Evolutionary conservation across 1,139 yeast species (phyloP), one percentile per base, ranked within the genome.

Genomic region (Protomyces gravidus): DNA sequence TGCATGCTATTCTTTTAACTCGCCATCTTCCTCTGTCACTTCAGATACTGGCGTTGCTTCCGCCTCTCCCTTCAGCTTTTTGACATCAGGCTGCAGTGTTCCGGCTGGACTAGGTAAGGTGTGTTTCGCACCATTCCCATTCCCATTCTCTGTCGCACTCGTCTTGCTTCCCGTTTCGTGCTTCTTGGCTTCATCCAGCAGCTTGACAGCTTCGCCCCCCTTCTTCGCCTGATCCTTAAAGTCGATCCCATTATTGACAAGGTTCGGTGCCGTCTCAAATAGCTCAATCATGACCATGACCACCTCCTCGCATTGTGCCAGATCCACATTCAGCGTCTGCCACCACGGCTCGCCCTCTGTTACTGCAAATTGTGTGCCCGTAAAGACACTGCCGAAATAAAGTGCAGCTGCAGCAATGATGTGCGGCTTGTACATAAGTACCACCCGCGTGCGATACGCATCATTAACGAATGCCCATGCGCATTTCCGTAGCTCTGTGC

Each of bases 401-500:
- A 75, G 64, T 2, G 76, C 74, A 0, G 75, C 75, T 0, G 71
- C 74, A 0, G 76, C 76, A 9, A 75, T 67, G 6, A 66, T 67
- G 21, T 66, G 63, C 3, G 74, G 65, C 15, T 70, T 66, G 60
- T 67, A 70, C 39, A 68, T 64, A 27, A 74, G 64, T 30, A 71
- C 65, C 23, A 75, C 63, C 7, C 72, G 63, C 1, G 78, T 74
- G 19, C 75, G 67, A 47, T 72, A 71, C 13, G 74, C 68, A 60
- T 76, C 79, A 57, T 73, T 74, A 51, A 76, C 65, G 62, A 74
- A 76, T 7, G 69, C 67, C 68, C 74, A 72, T 0, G 78, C 76
- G n/a, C 69, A 59, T 40, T 67, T 66, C 40, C 69, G 67, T 9
- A 74, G 64, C 15, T 67, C 64, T 11, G 66, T 67, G 17, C 67